Base-by-base conservation (phyloP, 139 green algal species). In the Prasinococcaceae sp. region DNA sequence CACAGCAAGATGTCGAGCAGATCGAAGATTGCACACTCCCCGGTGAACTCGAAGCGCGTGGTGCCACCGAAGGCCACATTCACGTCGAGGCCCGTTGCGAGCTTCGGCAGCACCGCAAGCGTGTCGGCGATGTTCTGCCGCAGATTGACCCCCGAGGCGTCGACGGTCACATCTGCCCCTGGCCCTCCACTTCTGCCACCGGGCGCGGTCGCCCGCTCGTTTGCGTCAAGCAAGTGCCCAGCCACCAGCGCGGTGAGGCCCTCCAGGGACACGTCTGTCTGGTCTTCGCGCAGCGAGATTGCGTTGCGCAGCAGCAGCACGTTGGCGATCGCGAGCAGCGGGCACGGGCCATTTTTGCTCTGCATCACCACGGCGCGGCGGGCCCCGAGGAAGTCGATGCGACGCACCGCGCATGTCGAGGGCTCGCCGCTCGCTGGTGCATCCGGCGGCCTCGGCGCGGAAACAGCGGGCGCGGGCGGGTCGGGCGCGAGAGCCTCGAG, bases 261-360 rank as follows among this genome's bases (percentile, higher is more conserved):
- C 14, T 19, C 35, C 10, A 14, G 35, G 10, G 35, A 41, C 35
- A 41, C 10, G 10, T 41, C 35, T 41, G 35, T 41, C 35, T 41
- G 14, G 35, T 14, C 26, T 35, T n/a, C 6, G n/a, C n/a, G n/a
- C n/a, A n/a, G n/a, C n/a, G n/a, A n/a, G n/a, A 51, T 28, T 6
- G 44, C 28, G 44, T 51, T 51, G 22, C 44, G 26, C 10, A 94
- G 72, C 9, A 85, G 70, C 17, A 95, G 64, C n/a, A 82, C 66
- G 38, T 94, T 93, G 14, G 79, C 72, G 6, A 96, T 82, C 0
- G 84, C 89, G 1, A 95, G 61, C 26, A 94, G 61, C 0, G 88
- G 88, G 63, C 88, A 97, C 2, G 88, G 88, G 0, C 89, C 89
- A 37, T 97, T 97, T 2, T 78, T 54, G 54, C 93, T 93, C 60